Percentiles rank a stretch among this genome's conserved stretches.
These are phyloP conservation scores for Pseudocercospora fijiensis DNA, from an alignment of 2,329 filamentous ascomycete genomes.

Conservation along the genomic window DNA sequence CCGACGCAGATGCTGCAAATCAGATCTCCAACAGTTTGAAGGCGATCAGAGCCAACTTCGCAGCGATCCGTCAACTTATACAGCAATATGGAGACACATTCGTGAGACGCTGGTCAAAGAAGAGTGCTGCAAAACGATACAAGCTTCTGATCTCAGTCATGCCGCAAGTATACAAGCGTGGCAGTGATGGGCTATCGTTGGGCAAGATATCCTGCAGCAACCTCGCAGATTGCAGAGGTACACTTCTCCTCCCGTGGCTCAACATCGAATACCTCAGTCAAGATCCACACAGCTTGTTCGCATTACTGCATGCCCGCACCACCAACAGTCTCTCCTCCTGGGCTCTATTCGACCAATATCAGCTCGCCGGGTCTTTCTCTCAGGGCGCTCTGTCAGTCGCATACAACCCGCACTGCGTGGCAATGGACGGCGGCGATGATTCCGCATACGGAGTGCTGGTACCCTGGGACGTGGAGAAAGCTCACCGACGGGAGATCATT, in stretches of 20 bases:
- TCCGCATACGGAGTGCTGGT: constrained; percentile 13
- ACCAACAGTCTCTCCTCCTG: constrained; percentile 8
- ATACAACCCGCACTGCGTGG: constrained; percentile 22
- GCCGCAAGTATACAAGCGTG: constrained; percentile 6
- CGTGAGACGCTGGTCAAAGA: constrained; percentile 12
- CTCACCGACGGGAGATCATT: constrained; percentile 18
- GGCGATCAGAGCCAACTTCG: background rate
- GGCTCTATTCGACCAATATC: constrained; percentile 16
- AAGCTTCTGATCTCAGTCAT: constrained; percentile 9
- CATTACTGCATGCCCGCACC: constrained; percentile 19
- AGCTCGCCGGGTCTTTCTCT: constrained; percentile 2
- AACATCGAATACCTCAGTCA: constrained; percentile 19
- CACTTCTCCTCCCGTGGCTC: constrained; percentile 21
- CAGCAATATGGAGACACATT: constrained; percentile 11
- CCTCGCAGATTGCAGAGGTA: background rate
- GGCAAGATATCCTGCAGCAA: background rate
- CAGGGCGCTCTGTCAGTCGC: constrained; percentile 2
- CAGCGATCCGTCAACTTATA: background rate
- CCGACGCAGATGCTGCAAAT: constrained; percentile 2
- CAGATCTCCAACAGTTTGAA: background rate
- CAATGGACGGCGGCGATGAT: constrained; percentile 11
- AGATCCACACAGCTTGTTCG: constrained; percentile 17
- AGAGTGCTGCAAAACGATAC: constrained; percentile 6
- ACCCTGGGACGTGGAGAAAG: constrained; percentile 11
- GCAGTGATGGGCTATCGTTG: background rate